Base-by-base conservation (phyloP, 305 asterid genomes). In the Vinca major region DNA sequence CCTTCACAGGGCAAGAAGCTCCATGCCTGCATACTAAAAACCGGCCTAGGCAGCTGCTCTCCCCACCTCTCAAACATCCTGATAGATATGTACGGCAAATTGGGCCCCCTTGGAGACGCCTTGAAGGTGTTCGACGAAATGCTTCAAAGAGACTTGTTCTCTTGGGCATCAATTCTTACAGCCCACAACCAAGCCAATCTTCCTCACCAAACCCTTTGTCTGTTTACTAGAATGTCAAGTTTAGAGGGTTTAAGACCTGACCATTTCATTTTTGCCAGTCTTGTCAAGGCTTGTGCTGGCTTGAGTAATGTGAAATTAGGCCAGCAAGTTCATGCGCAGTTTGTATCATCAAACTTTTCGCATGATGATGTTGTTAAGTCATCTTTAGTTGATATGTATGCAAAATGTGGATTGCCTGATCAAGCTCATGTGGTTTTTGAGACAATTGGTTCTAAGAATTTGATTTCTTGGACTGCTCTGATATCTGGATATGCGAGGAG, bases 141-240 rank as follows among this genome's bases (percentile, higher is more conserved):
- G 95, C 81, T 89, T 5, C 66, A 71, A 2, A 79, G 91, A 73
- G 91, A 91, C 78, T 77, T 83, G 43, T 87, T 86, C 61, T 91
- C 97, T 3, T 91, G 97, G 97, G 87, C 91, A 0, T 84, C 97
- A 1, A 72, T 91, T 74, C 82, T 91, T 69, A 89, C 93, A 43
- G 86, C 87, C 48, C 77, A 83, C 76, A 91, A 89, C 70, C 86
- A 75, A 50, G 85, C 88, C 60, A 68, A 75, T 63, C 80, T 80
- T 20, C 83, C 78, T 37, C 45, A n/a, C 1, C 65, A 49, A 11
- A 75, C 93, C 12, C 81, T 89, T 14, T 48, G 33, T 65, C 60
- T 87, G 44, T 91, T 86, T 64, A 67, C 80, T 55, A 19, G 21
- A 14, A 75, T 79, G 81, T 58, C 73, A 2, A 66, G 75, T 4